Evolutionary conservation across 257 asterid genomes (phyloP).

Genomic region (Parsonsia alboflavescens): DNA sequence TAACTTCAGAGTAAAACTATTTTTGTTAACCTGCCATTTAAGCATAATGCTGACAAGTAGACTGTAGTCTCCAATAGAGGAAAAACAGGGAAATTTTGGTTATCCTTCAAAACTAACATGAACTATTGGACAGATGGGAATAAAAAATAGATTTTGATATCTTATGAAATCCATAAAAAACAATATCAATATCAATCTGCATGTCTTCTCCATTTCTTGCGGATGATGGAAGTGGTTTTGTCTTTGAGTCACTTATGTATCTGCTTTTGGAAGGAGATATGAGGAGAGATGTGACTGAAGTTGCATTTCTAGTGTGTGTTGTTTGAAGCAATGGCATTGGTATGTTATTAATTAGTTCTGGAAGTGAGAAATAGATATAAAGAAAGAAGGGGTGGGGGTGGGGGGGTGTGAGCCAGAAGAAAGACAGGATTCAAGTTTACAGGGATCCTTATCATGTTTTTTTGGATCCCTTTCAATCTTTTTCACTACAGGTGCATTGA

Average conservation of each 20-base stretch:
- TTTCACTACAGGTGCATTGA: not conserved
- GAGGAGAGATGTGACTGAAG: too few species aligned
- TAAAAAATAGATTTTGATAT: not conserved
- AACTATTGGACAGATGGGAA: not conserved
- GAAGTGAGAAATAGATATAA: not conserved
- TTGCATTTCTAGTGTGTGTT: not conserved
- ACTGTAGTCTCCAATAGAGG: not conserved
- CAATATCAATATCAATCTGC: not conserved
- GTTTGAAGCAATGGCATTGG: not conserved
- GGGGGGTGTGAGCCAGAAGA: not conserved
- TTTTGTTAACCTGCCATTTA: too few species aligned
- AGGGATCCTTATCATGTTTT: not conserved
- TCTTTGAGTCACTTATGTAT: too few species aligned
- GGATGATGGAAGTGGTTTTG: too few species aligned
- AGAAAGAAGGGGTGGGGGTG: too few species aligned
- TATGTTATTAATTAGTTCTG: not conserved
- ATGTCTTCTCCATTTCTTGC: not conserved
- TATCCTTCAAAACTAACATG: too few species aligned
- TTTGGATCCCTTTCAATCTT: not conserved
- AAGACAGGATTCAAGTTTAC: not conserved
- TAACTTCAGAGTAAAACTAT: not conserved
- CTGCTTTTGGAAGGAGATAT: too few species aligned
- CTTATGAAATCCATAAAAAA: not conserved
- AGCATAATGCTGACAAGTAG: too few species aligned
- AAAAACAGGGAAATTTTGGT: not conserved